phyloP scores from a whole-genome alignment of 768 basidiomycete species.

The Panus rudis region DNA sequence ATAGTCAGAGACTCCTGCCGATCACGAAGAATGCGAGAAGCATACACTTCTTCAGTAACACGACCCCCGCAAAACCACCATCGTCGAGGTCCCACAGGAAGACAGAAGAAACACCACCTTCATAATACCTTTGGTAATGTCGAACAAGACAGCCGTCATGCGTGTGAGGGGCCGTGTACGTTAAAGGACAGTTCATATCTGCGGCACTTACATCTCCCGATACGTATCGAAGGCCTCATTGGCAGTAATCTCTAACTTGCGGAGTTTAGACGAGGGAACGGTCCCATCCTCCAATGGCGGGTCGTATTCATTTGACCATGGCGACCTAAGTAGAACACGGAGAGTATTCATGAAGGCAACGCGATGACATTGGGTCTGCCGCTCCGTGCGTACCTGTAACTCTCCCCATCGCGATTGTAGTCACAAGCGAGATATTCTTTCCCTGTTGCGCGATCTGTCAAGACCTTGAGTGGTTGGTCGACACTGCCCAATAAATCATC shows the following conservation, averaged over 20 bases:
- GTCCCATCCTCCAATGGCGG: constrained; percentile 88
- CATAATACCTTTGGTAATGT: constrained; percentile 72
- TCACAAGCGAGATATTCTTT: constrained; percentile 91
- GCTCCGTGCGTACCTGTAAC: constrained; percentile 55
- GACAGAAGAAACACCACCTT: constrained; percentile 95
- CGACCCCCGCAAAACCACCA: constrained; percentile 93
- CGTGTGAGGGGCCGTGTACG: background rate
- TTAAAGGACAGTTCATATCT: constrained; percentile 5
- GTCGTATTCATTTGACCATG: constrained; percentile 97
- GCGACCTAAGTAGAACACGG: constrained; percentile 60
- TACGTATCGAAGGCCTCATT: constrained; percentile 98
- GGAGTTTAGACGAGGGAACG: constrained; percentile 72
- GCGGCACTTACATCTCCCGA: constrained; percentile 70
- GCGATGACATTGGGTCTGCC: background rate
- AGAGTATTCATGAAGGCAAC: no score
- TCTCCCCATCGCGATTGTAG: constrained; percentile 89
- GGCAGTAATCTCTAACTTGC: constrained; percentile 86
- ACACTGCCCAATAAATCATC: constrained; percentile 94
- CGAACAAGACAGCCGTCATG: background rate
- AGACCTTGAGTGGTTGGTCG: constrained; percentile 85
- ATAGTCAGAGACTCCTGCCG: constrained; percentile 3
- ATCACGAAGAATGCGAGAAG: constrained; percentile 6
- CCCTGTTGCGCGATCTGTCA: constrained; percentile 72
- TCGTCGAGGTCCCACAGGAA: constrained; percentile 99
- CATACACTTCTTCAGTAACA: constrained; percentile 89